Evolutionary conservation across 1,284 basidiomycete genomes (phyloP).

Genomic region (Malassezia dermatis): DNA sequence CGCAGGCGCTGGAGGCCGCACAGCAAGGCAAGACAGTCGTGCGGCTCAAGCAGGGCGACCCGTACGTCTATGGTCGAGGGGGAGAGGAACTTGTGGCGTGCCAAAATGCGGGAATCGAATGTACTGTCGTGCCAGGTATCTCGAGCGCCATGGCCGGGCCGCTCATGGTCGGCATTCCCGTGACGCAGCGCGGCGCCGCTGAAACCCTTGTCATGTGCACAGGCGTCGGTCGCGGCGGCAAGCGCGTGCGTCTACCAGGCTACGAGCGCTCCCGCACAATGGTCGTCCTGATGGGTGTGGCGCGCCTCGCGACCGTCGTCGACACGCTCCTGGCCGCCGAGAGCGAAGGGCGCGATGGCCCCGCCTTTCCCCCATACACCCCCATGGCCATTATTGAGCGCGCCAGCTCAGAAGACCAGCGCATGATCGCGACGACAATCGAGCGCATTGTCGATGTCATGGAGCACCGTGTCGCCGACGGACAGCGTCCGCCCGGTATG

Average conservation of each 20-base stretch:
- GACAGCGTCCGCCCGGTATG: constrained; percentile 72
- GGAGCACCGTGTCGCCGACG: constrained; percentile 46
- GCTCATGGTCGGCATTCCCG: constrained; percentile 75
- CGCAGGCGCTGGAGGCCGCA: constrained; percentile 72
- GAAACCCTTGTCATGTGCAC: constrained; percentile 83
- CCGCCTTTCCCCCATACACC: constrained; percentile 61
- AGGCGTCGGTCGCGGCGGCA: constrained; percentile 77
- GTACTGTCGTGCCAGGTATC: constrained; percentile 77
- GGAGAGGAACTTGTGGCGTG: constrained; percentile 91
- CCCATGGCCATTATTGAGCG: constrained; percentile 90
- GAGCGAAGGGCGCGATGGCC: constrained; percentile 49
- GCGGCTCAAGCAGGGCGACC: constrained; percentile 91
- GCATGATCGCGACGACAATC: constrained; percentile 71
- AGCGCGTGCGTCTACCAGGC: constrained; percentile 70
- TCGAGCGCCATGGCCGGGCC: constrained; percentile 80
- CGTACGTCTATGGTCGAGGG: constrained; percentile 81
- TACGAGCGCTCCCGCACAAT: constrained; percentile 73
- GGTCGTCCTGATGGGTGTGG: constrained; percentile 87
- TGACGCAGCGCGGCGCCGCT: constrained; percentile 87
- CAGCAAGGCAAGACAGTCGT: constrained; percentile 72
- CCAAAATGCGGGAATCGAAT: constrained; percentile 68
- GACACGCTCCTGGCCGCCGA: constrained; percentile 53
- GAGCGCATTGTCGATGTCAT: constrained; percentile 62
- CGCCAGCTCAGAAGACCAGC: constrained; percentile 80
- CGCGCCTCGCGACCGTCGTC: constrained; percentile 65